Percentiles rank a stretch among this genome's conserved stretches.
These are phyloP conservation scores for Cadophora sp. DNA, from an alignment of 2,329 filamentous ascomycete genomes.

Conservation along the genomic window DNA sequence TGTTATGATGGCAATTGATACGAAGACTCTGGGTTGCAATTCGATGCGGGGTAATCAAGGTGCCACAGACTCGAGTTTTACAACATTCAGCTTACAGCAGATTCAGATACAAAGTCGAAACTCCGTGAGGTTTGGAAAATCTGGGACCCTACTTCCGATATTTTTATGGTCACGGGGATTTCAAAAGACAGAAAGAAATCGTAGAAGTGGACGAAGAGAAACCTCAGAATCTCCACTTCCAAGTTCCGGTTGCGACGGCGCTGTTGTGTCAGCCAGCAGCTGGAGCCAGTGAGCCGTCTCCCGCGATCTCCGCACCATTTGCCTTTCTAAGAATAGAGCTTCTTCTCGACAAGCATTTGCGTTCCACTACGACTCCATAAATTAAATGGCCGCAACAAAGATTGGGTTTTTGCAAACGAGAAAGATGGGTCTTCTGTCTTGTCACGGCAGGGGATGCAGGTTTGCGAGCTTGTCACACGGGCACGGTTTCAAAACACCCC, in stretches of 20 bases:
- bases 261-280: constrained; percentile 6
- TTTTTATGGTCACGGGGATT: not conserved
- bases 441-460: not conserved
- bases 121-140: not conserved
- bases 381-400: not conserved
- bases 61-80: not conserved
- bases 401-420: not conserved
- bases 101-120: too few relatives aligned
- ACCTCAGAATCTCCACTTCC: not conserved
- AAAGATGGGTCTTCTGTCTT: not conserved
- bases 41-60: not conserved
- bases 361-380: not conserved
- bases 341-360: not conserved
- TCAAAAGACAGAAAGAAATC: not conserved
- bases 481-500: not conserved
- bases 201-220: not conserved
- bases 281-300: not conserved
- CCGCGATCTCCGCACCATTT: constrained; percentile 12
- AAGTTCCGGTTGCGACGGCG: not conserved
- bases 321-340: not conserved
- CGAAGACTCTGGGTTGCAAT: not conserved
- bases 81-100: not conserved
- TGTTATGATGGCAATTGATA: not conserved
- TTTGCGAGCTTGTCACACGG: constrained; percentile 1
- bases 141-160: not conserved